Evolutionary conservation across 805 yeast species (phyloP).

Genomic region (Yarrowia sp.): DNA sequence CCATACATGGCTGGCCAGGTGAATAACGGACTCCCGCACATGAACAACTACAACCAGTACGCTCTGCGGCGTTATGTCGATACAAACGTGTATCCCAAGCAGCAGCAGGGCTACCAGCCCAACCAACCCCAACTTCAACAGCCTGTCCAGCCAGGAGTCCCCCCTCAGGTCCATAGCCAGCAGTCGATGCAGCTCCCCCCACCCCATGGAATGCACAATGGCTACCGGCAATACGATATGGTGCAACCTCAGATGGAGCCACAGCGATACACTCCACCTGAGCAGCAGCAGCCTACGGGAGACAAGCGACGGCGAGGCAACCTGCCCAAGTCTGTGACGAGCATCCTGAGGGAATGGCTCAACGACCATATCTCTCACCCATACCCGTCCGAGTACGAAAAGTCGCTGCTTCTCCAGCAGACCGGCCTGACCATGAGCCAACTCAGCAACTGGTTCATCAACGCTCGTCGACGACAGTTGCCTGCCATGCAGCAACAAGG

Average conservation of each 20-base stretch:
- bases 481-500: slow-evolving; percentile 46
- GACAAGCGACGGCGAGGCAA: slow-evolving; percentile 62
- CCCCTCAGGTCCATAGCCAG: slow-evolving; percentile 33
- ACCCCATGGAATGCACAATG: slow-evolving; percentile 33
- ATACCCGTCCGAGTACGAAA: slow-evolving; percentile 82
- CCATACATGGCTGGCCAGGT: slow-evolving; percentile 24
- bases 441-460: slow-evolving; percentile 85
- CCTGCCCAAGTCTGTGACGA: slow-evolving; percentile 79
- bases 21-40: slow-evolving; percentile 25
- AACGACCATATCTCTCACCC: slow-evolving; percentile 78
- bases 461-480: slow-evolving; percentile 80
- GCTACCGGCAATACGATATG: slow-evolving; percentile 15
- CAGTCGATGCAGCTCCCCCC: slow-evolving; percentile 37
- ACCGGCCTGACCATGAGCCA: slow-evolving; percentile 85
- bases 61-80: slow-evolving; percentile 25
- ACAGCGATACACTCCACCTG: slow-evolving; percentile 36
- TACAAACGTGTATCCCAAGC: slow-evolving; percentile 21
- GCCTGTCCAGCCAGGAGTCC: slow-evolving; percentile 24
- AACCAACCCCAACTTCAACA: slow-evolving; percentile 28
- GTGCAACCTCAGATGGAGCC: slow-evolving; percentile 26
- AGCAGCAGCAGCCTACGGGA: slow-evolving; percentile 35
- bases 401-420: slow-evolving; percentile 67
- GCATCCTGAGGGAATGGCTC: slow-evolving; percentile 75
- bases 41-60: slow-evolving; percentile 36
- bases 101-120: slow-evolving; percentile 22